Evolutionary conservation across 768 basidiomycete genomes (phyloP), one percentile per base, ranked within the genome.

Genomic region (Hydnum rufescens): DNA sequence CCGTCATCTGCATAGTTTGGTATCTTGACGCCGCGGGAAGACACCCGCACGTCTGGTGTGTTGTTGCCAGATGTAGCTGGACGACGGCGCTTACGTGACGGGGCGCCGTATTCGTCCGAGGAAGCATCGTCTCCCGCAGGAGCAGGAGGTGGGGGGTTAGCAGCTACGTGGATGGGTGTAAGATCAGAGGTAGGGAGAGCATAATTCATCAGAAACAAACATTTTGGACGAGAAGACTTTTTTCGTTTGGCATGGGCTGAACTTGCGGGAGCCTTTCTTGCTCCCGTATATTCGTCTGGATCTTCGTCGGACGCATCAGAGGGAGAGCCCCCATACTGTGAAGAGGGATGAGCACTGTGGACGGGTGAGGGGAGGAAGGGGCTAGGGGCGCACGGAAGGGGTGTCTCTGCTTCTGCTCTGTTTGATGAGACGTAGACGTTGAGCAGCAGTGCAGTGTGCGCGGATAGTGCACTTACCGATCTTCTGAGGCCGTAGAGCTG

Each of bases 1-100:
- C 78, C 75, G 62, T 83, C 81, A 50, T 69, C 66, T 13, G 42
- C 67, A 63, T 89, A 89, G 65, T 89, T 89, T 34, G 84, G 84
- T 53, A 86, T 73, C 65, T 78, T 84, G 62, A 70, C 77, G 52
- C 83, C 82, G 58, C 82, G 76, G 46, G 75, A 71, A 48, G 74
- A 86, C 50, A 86, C 75, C 55, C 86, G 82, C 49, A 87, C 66
- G 64, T 88, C 85, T 2, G 51, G 51, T 8, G 54, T 25, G 6
- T 29, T 51, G n/a, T 32, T 42, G 23, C 42, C 32, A 18, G 51
- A 50, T 3, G 55, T 29, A 4, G 34, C 25, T 51, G 43, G 42
- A 55, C 25, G 28, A 39, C 42, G 54, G 26, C 18, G 46, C 73
- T 84, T 86, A 58, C 46, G 29, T n/a, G 85, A 75, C 53, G 82